Evolutionary conservation across 345 rosid genomes (phyloP).

Genomic region (Eucalyptus fibrosa): DNA sequence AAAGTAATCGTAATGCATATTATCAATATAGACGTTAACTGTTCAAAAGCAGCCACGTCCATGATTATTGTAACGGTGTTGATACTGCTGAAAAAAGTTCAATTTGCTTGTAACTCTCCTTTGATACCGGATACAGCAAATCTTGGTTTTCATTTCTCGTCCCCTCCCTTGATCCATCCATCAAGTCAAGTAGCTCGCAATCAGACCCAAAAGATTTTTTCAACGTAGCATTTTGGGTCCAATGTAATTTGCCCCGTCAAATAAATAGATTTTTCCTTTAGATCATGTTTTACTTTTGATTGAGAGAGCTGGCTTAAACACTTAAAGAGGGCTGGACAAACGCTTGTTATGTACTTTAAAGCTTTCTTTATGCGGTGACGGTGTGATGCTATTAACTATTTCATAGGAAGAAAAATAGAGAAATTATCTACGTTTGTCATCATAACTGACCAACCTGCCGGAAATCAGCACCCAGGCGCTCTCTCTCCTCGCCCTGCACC

Average conservation of each 20-base stretch:
- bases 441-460: background rate
- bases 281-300: background rate
- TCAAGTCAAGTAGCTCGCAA: background rate
- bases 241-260: background rate
- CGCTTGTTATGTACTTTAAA: background rate
- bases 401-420: background rate
- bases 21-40: background rate
- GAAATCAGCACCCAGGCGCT: slow-evolving; percentile 13
- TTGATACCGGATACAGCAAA: background rate
- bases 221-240: background rate
- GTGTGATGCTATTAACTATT: background rate
- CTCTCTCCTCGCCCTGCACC: slow-evolving; percentile 16
- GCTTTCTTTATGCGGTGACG: background rate
- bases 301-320: background rate
- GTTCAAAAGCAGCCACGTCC: background rate
- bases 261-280: background rate
- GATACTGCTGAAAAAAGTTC: background rate
- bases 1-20: background rate
- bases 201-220: background rate
- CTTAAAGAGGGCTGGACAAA: background rate
- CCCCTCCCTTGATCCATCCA: background rate
- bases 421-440: background rate
- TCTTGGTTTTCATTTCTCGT: background rate
- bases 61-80: background rate
- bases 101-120: background rate